Percentiles rank a stretch among this genome's conserved stretches.
Evolutionary conservation across 140 eudicot genomes (phyloP).

Genomic region (Stevia rebaudiana): DNA sequence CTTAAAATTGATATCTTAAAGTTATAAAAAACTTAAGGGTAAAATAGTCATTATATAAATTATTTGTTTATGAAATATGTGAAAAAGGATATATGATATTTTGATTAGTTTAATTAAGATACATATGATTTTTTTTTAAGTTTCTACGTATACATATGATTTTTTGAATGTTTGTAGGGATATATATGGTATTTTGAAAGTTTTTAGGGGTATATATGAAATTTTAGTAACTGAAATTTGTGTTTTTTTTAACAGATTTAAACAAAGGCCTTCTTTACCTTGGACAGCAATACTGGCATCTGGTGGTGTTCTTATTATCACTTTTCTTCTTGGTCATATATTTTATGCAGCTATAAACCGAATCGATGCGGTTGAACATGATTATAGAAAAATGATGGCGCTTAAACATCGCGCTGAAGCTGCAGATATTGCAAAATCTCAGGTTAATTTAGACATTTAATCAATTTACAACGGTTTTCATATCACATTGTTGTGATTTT

Average conservation of each 20-base stretch:
- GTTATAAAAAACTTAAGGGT: too few species aligned
- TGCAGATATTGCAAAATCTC: constrained; percentile 91
- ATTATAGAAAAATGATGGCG: constrained; percentile 52
- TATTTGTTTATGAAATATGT: too few species aligned
- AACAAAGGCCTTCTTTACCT: constrained; percentile 60
- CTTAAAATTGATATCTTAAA: too few species aligned
- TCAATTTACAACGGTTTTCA: neutral
- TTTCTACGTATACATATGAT: too few species aligned
- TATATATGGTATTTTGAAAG: too few species aligned
- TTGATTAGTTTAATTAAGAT: too few species aligned
- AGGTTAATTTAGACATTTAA: too few species aligned
- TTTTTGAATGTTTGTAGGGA: too few species aligned
- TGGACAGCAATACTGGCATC: constrained; percentile 60
- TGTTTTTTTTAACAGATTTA: constrained; percentile 47
- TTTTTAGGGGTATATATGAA: too few species aligned
- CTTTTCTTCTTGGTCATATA: constrained; percentile 62
- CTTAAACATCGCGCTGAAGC: constrained; percentile 85
- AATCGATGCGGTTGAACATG: constrained; percentile 54
- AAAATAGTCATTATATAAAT: too few species aligned
- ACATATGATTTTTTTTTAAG: too few species aligned
- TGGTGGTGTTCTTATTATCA: constrained; percentile 48
- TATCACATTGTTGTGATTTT: neutral
- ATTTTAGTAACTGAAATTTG: neutral
- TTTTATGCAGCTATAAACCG: constrained; percentile 60
- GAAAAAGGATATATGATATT: too few species aligned